Evolutionary conservation across 1,284 basidiomycete species (phyloP), one percentile per base, ranked within the genome.

Genomic region (Cutaneotrichosporon mucoides): DNA sequence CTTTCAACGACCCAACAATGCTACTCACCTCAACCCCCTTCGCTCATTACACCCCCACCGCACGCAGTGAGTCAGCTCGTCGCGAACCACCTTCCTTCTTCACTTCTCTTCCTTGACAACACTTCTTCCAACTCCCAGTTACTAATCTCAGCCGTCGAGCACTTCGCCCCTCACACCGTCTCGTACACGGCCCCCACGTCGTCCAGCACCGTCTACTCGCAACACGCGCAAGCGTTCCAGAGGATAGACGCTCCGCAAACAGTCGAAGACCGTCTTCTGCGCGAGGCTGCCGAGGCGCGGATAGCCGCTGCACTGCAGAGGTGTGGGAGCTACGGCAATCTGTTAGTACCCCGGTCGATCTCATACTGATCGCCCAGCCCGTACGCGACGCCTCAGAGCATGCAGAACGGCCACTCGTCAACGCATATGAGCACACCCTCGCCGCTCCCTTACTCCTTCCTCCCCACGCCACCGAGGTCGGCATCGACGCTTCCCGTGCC

Each of bases 11-110:
- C 53, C 71, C 75, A 8, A 61, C 69, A 6, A 67, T 64, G 42
- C 53, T 79, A 37, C 63, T 78, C 35, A 61, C 68, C n/a, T 63
- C 73, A 10, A 76, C 75, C 55, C 77, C 78, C 5, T 70, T 79
- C 46, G 68, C 71, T 40, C 72, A 69, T 2, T 75, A 79, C 60
- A 72, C 73, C 1, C 78, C 78, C 3, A 73, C 69, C 2, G 73
- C 76, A 4, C 59, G 73, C 66, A 72, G 78, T 79, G 51, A 64
- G 77, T 48, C 46, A 48, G 24, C 44, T 45, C 34, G 24, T n/a
- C 33, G 7, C 46, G n/a, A 12, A 11, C 34, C 46, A 33, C 45
- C 24, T 42, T 12, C 36, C 55, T 37, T 44, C 41, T 38, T 12
- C 12, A 6, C 46, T 6, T 35, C 38, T 24, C 16, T 12, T 40